Base-by-base conservation (phyloP, 2,329 filamentous ascomycete genomes). In the Penicillium olsonii region DNA sequence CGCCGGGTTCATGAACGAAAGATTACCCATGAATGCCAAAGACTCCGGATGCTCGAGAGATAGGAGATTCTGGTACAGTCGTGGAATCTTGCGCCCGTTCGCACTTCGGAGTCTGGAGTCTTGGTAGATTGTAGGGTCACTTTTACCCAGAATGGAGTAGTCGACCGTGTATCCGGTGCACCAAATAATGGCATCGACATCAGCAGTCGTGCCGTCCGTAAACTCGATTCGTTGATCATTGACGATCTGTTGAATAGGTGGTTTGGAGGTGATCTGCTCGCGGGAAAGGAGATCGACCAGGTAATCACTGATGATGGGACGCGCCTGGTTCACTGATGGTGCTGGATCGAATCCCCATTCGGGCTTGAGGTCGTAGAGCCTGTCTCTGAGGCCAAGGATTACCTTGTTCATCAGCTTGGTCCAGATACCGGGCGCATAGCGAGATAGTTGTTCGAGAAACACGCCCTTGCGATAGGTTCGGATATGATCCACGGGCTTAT, bases 151-250 rank as follows among this genome's bases (percentile, higher is more conserved):
- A 17, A 67, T 45, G 24, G 59, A 54, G 39, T 53, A 65, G 49
- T 64, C 55, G 33, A 55, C 52, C n/a, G 56, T 46, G 53, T 71
- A 72, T 37, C 69, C 69, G 8, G 69, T 72, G 47, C 67, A 69
- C 47, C 59, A 70, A 35, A 72, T 64, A 22, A 73, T 64, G 10
- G 61, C 62, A 45, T 70, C 66, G 22, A 71, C 59, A 24, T 66
- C 58, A 14, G 71, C 53, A 9, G 60, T 48, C 5, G 57, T 61
- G 1, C 67, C 68, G 45, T 69, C 62, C 9, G 47, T 45, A 27
- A 42, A 37, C 15, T 37, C 34, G 14, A 37, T 17, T 19, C 15
- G 34, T 12, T 37, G 7, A 14, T 15, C 15, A 20, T 19, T 14
- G 17, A 11, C 9, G 8, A 37, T 18, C 11, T 37, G 34, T 37